Evolutionary conservation across 192 early-diverging fungal species (phyloP), one percentile per base, ranked within the genome.

Genomic region (Piromyces sp.): DNA sequence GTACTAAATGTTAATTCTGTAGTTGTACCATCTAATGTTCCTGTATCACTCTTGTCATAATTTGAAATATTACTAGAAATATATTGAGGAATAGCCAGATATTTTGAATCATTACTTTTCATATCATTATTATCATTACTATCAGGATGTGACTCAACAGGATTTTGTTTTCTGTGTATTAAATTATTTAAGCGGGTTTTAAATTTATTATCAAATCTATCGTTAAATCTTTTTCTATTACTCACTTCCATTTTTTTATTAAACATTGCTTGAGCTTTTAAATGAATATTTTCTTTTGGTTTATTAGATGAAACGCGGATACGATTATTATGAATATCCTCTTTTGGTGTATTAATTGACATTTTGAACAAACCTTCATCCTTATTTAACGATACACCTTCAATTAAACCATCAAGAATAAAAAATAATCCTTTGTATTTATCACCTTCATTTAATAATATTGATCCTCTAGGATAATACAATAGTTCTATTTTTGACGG

Each of bases 391-490:
- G 42, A 51, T 2, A 51, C 42, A 51, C 42, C 94, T 33, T 95
- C 93, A 29, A 99, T 83, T 19, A 91, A 85, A 29, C 98, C 98
- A 84, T 97, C 95, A 84, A 99, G 92, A 7, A 98, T 92, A 85
- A 98, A 94, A 83, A 93, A 98, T 30, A 99, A 83, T 6, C 98
- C 98, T 17, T 89, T 86, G 30, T 90, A 90, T 14, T 94, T 89
- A 85, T 96, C 93, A 5, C 96, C 95, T 87, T 97, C 94, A 79
- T 92, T 88, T 29, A 96, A 89, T 22, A 99, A 85, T 6, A 87
- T 85, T 17, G 91, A 88, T 28, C 92, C 95, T 79, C 92, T 90
- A 11, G 93, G 92, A 80, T 92, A 91, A 82, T 91, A 94, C 81
- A 93, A 87, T 58, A 96, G 26, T 51, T 51, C 42, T 22, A 51